Evolutionary conservation across 208 protist genomes (phyloP).

Genomic region (Trypanosoma lewisi): DNA sequence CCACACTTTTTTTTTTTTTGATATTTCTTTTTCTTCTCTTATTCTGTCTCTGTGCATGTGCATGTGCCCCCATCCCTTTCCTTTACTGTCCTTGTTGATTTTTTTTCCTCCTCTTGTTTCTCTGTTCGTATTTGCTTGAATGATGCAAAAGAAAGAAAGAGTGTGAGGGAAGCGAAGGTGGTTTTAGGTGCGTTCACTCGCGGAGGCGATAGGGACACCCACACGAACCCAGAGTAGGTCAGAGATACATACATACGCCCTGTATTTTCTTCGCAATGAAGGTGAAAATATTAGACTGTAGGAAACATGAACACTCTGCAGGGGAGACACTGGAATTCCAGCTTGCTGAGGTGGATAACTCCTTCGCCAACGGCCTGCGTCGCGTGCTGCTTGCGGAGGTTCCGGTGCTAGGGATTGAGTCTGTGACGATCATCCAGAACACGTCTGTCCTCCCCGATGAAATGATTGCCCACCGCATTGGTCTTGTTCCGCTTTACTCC

Average conservation of each 20-base stretch:
- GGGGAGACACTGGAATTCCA: slow-evolving; percentile 90
- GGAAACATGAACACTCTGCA: slow-evolving; percentile 68
- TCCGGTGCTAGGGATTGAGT: slow-evolving; percentile 97
- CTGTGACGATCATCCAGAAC: slow-evolving; percentile 94
- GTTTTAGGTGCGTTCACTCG: not conserved
- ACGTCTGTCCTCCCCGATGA: slow-evolving; percentile 98
- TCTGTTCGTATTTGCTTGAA: not conserved
- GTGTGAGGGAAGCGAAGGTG: not conserved
- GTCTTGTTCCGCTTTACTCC: slow-evolving; percentile 96
- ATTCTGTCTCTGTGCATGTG: slow-evolving; percentile 9
- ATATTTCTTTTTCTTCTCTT: slow-evolving; percentile 14
- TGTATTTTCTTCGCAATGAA: slow-evolving; percentile 36
- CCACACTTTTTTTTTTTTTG: slow-evolving; percentile 10
- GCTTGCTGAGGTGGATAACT: slow-evolving; percentile 85
- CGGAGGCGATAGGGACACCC: not conserved
- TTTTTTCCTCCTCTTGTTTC: slow-evolving; percentile 19
- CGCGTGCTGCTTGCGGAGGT: slow-evolving; percentile 98
- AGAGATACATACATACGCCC: not conserved
- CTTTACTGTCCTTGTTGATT: slow-evolving; percentile 9
- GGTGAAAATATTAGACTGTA: slow-evolving; percentile 78
- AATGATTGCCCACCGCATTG: slow-evolving; percentile 98
- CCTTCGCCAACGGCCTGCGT: slow-evolving; percentile 96
- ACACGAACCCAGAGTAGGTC: not conserved
- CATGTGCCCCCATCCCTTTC: no score
- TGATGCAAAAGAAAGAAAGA: not conserved